Percentiles rank a stretch among this genome's conserved stretches.
phyloP scores from a whole-genome alignment of 2,329 filamentous ascomycete genomes.

The Scopulariopsis brevicaulis region DNA sequence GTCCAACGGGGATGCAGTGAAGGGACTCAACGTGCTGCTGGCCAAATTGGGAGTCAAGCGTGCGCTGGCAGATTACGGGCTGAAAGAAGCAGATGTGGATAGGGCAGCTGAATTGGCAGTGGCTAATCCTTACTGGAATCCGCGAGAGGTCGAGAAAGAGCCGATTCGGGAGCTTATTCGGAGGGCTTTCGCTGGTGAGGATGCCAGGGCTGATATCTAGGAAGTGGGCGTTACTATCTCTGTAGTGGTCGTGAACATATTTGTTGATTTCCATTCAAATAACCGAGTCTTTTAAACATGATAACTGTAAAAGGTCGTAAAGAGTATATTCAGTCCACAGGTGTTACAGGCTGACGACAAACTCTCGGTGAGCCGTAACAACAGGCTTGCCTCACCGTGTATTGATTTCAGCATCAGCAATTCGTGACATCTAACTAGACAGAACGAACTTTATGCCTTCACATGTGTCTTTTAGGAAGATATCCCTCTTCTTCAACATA shows the following conservation, averaged over 20 bases:
- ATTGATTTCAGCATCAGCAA: no score
- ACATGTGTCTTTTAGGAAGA: neutral
- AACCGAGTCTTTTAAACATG: no score
- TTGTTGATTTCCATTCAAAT: neutral
- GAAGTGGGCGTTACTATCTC: neutral
- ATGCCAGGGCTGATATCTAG: slow-evolving; percentile 24
- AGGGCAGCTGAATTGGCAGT: slow-evolving; percentile 47
- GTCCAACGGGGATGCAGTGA: slow-evolving; percentile 45
- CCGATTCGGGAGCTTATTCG: slow-evolving; percentile 43
- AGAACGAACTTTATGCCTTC: neutral
- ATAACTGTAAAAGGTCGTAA: no score
- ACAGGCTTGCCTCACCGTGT: no score
- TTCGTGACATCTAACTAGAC: neutral
- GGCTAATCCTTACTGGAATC: slow-evolving; percentile 48
- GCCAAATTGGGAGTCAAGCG: slow-evolving; percentile 39
- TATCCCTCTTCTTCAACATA: neutral
- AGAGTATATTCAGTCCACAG: no score
- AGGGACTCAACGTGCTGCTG: slow-evolving; percentile 43
- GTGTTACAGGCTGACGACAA: no score
- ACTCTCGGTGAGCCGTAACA: no score
- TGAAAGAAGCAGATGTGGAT: slow-evolving; percentile 50
- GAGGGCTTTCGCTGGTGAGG: slow-evolving; percentile 49
- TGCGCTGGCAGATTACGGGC: slow-evolving; percentile 40
- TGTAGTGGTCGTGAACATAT: neutral
- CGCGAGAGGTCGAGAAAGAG: slow-evolving; percentile 36